phyloP scores from a whole-genome alignment of 768 basidiomycete genomes.

The Rhodotorula graminis region DNA sequence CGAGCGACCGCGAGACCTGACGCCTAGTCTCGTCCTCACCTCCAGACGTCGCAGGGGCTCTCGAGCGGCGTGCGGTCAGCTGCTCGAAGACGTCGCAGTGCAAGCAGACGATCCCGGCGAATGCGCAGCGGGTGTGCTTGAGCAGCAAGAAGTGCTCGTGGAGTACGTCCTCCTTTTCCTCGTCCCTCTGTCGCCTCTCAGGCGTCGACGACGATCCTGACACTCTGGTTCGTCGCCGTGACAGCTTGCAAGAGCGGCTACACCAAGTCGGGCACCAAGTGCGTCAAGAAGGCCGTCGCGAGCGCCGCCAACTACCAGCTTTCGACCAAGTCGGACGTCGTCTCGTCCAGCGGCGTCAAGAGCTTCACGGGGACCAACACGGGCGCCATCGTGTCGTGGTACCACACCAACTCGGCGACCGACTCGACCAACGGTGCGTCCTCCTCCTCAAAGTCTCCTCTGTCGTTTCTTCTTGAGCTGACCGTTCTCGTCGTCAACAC shows the following conservation, averaged over 20 bases:
- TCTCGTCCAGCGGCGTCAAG: background rate
- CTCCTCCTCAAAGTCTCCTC: too few species aligned
- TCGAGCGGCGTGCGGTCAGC: background rate
- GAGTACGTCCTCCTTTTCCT: background rate
- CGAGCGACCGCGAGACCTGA: too few species aligned
- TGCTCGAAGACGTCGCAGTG: background rate
- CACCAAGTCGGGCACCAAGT: background rate
- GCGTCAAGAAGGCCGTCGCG: background rate
- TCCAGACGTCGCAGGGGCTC: background rate
- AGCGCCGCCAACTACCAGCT: background rate
- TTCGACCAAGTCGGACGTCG: background rate
- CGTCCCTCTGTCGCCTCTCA: background rate
- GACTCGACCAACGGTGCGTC: constrained; percentile 37
- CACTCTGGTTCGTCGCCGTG: background rate
- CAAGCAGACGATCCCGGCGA: background rate
- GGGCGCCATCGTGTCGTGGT: constrained; percentile 35
- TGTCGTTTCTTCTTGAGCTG: background rate
- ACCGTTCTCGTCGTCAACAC: background rate
- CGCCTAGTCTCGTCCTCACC: too few species aligned
- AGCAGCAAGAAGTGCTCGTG: background rate
- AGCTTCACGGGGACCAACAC: constrained; percentile 2
- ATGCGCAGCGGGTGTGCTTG: background rate
- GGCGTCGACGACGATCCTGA: background rate
- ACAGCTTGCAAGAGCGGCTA: constrained; percentile 4
- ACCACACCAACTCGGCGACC: constrained; percentile 19